Conservation (phyloP, 768 basidiomycete genomes). For the Leccinum ochraceum region DNA sequence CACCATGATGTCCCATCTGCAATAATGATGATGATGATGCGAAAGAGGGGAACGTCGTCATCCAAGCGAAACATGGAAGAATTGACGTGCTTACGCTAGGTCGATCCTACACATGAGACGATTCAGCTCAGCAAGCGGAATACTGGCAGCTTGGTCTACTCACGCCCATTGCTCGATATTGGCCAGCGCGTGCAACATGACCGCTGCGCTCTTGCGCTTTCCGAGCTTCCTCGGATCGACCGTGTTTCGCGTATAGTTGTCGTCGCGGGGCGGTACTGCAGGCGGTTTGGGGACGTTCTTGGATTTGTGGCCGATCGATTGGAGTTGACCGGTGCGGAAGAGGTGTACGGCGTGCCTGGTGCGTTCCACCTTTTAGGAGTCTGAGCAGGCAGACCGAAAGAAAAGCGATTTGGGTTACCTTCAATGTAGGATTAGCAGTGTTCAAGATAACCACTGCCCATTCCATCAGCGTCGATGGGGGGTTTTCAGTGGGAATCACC, state of each 20-base stretch:
- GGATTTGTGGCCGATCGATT: constrained; percentile 62
- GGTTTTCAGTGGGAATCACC: constrained; percentile 12
- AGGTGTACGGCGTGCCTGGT: constrained; percentile 69
- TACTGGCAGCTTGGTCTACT: neutral
- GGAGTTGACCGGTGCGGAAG: constrained; percentile 68
- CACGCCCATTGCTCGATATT: neutral
- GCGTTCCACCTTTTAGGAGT: constrained; percentile 48
- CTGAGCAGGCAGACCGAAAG: neutral
- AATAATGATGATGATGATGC: no score
- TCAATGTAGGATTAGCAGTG: constrained; percentile 41
- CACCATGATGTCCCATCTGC: constrained; percentile 1
- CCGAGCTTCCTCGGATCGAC: constrained; percentile 62
- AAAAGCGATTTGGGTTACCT: neutral
- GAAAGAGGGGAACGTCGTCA: neutral
- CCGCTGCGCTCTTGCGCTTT: constrained; percentile 55
- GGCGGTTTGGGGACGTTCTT: constrained; percentile 38
- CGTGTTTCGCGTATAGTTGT: constrained; percentile 35
- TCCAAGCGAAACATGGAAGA: neutral
- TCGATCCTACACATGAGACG: neutral
- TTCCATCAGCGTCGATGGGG: constrained; percentile 68
- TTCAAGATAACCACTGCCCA: constrained; percentile 81
- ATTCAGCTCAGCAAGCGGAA: neutral
- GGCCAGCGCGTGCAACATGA: neutral
- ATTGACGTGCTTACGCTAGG: neutral
- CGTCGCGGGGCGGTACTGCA: constrained; percentile 44